These are phyloP conservation scores for Hanseniaspora clermontiae DNA, from an alignment of 805 yeast species.

Conservation along the genomic window DNA sequence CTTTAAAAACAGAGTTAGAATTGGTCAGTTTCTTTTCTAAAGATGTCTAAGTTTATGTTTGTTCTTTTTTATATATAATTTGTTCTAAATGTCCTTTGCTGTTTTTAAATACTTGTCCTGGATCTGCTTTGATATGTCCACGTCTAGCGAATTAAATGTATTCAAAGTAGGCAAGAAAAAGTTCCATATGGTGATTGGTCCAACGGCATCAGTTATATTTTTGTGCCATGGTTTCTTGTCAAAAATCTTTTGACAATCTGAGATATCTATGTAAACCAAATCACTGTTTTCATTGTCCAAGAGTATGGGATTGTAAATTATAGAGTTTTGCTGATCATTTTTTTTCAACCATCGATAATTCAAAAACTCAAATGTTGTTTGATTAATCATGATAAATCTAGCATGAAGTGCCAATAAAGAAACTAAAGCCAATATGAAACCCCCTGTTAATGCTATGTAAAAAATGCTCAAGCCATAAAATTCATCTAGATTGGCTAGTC, in stretches of 20 bases:
- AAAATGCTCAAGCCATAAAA: constrained; percentile 20
- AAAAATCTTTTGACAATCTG: constrained; percentile 20
- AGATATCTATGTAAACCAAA: constrained; percentile 34
- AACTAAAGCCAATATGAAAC: constrained; percentile 34
- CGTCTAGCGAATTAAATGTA: constrained; percentile 5
- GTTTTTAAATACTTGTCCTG: not conserved
- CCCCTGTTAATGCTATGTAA: constrained; percentile 39
- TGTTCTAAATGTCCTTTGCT: not conserved
- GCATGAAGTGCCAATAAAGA: constrained; percentile 35
- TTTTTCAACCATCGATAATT: constrained; percentile 24
- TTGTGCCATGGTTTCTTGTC: constrained; percentile 21
- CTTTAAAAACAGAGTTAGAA: constrained; percentile 57
- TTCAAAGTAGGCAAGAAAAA: constrained; percentile 7
- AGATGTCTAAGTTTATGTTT: constrained; percentile 14
- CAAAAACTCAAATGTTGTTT: constrained; percentile 50
- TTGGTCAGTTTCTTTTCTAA: constrained; percentile 47
- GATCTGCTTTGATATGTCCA: not conserved
- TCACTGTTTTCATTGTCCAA: constrained; percentile 23
- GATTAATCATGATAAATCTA: constrained; percentile 35
- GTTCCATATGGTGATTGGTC: not conserved
- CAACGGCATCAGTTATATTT: constrained; percentile 8
- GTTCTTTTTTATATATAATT: not conserved
- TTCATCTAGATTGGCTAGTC: constrained; percentile 21
- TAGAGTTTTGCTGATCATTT: constrained; percentile 11
- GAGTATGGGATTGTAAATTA: constrained; percentile 22